A percentile compares a stretch with the other conserved stretches of the same genome.
Conservation (phyloP, 495 filamentous ascomycete species). For the Niebla homalea region DNA sequence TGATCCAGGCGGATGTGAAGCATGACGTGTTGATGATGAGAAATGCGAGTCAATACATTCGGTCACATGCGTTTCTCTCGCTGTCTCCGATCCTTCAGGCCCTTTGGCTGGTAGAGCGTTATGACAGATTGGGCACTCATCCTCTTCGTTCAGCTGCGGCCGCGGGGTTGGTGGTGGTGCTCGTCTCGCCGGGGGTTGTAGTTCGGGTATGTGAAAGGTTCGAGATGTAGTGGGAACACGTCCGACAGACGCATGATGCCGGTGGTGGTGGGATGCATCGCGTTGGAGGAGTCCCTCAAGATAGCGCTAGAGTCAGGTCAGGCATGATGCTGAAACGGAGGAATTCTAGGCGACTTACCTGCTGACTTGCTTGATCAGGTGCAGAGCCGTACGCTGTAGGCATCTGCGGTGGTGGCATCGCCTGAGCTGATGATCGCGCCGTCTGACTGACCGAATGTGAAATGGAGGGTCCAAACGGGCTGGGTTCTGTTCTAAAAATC, state of each 20-base stretch:
- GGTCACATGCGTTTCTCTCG: conserved; percentile 63
- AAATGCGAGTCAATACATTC: conserved; percentile 52
- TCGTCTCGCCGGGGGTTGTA: conserved; percentile 19
- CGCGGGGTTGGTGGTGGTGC: conserved; percentile 18
- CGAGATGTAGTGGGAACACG: conserved; percentile 5
- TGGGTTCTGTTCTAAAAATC: no score
- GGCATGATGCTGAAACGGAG: neutral
- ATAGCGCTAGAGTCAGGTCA: conserved; percentile 4
- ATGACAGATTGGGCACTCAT: conserved; percentile 86
- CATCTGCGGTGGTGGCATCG: conserved; percentile 6
- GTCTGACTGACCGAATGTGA: no score
- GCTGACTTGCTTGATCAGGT: conserved; percentile 9
- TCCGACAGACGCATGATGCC: conserved; percentile 14
- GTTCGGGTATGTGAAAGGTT: conserved; percentile 13
- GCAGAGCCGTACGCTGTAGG: conserved; percentile 14
- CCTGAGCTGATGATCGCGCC: neutral
- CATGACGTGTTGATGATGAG: conserved; percentile 7
- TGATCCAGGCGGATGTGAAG: conserved; percentile 9
- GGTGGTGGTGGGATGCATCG: conserved; percentile 7
- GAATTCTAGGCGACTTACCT: conserved; percentile 10
- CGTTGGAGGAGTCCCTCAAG: conserved; percentile 8
- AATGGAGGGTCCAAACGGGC: neutral
- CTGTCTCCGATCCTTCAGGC: conserved; percentile 43
- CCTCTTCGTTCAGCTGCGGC: conserved; percentile 53
- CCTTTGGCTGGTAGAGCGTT: conserved; percentile 54